Conservation (phyloP, 2,329 filamentous ascomycete genomes). For the Phialophora verrucosa region DNA sequence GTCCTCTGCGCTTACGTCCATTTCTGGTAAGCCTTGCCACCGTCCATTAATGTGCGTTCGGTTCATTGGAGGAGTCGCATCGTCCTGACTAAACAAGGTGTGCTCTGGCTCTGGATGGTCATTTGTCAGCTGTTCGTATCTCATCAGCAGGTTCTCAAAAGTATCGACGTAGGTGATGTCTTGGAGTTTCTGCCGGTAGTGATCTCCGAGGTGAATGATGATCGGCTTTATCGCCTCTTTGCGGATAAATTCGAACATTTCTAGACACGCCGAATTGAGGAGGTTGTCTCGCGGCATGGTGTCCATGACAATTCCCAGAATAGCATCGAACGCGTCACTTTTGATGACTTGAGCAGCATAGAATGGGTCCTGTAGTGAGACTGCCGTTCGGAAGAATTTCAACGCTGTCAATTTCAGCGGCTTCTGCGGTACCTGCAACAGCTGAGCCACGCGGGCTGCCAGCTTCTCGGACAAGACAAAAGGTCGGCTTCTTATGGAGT, state of each 20-base stretch:
- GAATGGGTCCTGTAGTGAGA: constrained; percentile 86
- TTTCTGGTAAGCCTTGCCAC: constrained; percentile 76
- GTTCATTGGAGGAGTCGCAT: constrained; percentile 57
- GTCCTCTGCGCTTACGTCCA: constrained; percentile 85
- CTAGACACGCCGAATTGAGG: constrained; percentile 88
- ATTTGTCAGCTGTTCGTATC: constrained; percentile 79
- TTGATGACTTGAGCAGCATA: constrained; percentile 86
- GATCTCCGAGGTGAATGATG: constrained; percentile 81
- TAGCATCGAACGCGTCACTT: constrained; percentile 74
- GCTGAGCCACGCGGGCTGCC: constrained; percentile 77
- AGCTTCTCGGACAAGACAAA: constrained; percentile 84
- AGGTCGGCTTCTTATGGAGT: constrained; percentile 82
- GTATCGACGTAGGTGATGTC: constrained; percentile 81
- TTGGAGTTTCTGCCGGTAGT: constrained; percentile 77
- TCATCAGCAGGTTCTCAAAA: constrained; percentile 75
- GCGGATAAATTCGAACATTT: constrained; percentile 90
- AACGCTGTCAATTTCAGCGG: constrained; percentile 89
- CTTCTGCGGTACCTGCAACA: constrained; percentile 84
- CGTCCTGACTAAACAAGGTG: constrained; percentile 72
- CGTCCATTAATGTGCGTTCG: constrained; percentile 61
- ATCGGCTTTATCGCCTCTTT: constrained; percentile 80
- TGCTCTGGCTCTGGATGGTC: constrained; percentile 66
- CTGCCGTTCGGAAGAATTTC: constrained; percentile 88
- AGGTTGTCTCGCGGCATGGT: constrained; percentile 93
- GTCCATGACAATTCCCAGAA: constrained; percentile 80